Percentiles rank a stretch among this genome's conserved stretches.
phyloP scores from a whole-genome alignment of 2,329 filamentous ascomycete species.

The Fusarium sp. region DNA sequence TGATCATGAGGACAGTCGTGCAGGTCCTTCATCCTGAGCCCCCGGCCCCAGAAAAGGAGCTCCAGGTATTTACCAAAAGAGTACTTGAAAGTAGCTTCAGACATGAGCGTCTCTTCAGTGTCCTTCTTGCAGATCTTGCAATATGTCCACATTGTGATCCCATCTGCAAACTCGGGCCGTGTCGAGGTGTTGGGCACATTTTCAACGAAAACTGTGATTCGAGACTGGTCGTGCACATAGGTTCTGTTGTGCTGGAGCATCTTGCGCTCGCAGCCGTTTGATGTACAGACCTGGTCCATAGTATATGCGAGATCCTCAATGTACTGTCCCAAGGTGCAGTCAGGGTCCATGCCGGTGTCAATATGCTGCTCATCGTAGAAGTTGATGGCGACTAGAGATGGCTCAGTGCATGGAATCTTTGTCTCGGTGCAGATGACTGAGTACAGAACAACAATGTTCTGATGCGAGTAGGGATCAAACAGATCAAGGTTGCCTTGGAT shows the following conservation, averaged over 20 bases:
- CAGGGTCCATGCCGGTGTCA: constrained; percentile 73
- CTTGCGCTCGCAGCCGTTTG: constrained; percentile 83
- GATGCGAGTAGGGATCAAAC: constrained; percentile 94
- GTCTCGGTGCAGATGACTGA: constrained; percentile 93
- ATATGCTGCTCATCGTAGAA: constrained; percentile 95
- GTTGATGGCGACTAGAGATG: constrained; percentile 85
- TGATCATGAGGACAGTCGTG: constrained; percentile 86
- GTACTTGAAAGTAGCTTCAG: constrained; percentile 94
- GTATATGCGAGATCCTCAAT: constrained; percentile 86
- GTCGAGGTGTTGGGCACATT: constrained; percentile 54
- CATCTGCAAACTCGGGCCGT: constrained; percentile 58
- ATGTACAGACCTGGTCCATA: constrained; percentile 78
- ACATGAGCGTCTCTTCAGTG: constrained; percentile 89
- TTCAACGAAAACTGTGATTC: constrained; percentile 90
- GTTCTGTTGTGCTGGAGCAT: constrained; percentile 95
- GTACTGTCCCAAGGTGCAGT: constrained; percentile 94
- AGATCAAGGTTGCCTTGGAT: constrained; percentile 86
- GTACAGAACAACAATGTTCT: constrained; percentile 94
- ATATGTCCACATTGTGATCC: constrained; percentile 96
- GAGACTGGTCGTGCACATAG: constrained; percentile 95
- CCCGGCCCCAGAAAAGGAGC: constrained; percentile 92
- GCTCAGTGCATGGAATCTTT: constrained; percentile 90
- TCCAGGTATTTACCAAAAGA: constrained; percentile 99
- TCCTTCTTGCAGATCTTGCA: constrained; percentile 93
- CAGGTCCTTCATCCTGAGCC: constrained; percentile 75